These are phyloP conservation scores for Starmerella cellae DNA, from an alignment of 805 yeast genomes.

Conservation along the genomic window DNA sequence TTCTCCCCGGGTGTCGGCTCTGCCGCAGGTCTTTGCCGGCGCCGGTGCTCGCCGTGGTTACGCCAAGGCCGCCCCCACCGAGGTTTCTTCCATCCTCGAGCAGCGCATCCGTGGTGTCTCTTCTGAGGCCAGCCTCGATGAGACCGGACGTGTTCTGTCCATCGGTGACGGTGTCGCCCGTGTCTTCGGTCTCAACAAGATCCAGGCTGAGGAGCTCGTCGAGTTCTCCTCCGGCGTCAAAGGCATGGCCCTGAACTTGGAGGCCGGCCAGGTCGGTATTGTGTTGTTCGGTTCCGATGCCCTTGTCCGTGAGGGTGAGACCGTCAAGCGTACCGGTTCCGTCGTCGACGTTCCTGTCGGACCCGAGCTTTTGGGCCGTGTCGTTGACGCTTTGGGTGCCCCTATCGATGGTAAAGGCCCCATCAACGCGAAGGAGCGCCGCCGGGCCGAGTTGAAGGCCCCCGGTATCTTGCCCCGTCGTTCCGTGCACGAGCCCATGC, in stretches of 20 bases:
- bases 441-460: conserved; percentile 98
- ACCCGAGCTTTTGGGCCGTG: conserved; percentile 96
- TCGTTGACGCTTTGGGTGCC: conserved; percentile 97
- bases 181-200: conserved; percentile 98
- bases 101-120: conserved; percentile 99
- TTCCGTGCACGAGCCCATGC: conserved; percentile 98
- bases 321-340: conserved; percentile 98
- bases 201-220: conserved; percentile 99
- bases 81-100: conserved; percentile 96
- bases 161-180: conserved; percentile 99
- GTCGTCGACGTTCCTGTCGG: conserved; percentile 99
- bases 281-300: conserved; percentile 99
- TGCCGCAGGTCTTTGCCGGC: conserved; percentile 26
- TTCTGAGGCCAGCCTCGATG: conserved; percentile 93
- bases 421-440: conserved; percentile 63
- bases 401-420: conserved; percentile 99
- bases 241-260: conserved; percentile 99
- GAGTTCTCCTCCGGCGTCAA: conserved; percentile 98
- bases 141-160: conserved; percentile 97
- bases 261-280: conserved; percentile 99
- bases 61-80: conserved; percentile 99
- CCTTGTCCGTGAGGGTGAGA: conserved; percentile 97
- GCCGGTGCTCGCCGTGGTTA: conserved; percentile 56
- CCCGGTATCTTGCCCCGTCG: conserved; percentile 99
- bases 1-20: conserved; percentile 29